phyloP scores from a whole-genome alignment of 2,329 filamentous ascomycete genomes.

The Lecanicillium sp. region DNA sequence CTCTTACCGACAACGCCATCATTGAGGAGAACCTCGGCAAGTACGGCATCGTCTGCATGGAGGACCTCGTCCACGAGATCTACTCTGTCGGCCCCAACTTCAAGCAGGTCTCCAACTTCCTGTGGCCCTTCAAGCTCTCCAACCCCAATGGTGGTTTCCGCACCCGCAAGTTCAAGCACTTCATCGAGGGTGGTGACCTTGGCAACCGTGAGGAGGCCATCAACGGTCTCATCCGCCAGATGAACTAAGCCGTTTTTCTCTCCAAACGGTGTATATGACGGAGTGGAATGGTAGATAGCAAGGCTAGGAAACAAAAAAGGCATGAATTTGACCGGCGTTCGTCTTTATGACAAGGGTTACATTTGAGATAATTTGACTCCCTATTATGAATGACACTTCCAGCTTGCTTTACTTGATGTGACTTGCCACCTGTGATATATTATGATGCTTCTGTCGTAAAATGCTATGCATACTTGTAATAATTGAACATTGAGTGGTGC shows the following conservation, averaged over 20 bases:
- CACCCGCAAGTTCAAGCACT: constrained; percentile 97
- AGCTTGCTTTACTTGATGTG: constrained; percentile 20
- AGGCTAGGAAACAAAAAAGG: not conserved
- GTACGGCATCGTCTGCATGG: constrained; percentile 98
- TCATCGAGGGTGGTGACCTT: constrained; percentile 95
- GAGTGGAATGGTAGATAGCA: constrained; percentile 6
- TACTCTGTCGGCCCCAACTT: constrained; percentile 98
- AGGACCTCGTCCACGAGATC: constrained; percentile 99
- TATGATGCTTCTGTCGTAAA: not conserved
- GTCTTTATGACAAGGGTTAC: constrained; percentile 27
- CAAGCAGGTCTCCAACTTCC: constrained; percentile 99
- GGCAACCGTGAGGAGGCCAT: constrained; percentile 99
- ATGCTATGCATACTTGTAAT: constrained; percentile 2
- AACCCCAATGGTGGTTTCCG: constrained; percentile 97
- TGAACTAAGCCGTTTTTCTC: constrained; percentile 64
- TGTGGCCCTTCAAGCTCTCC: constrained; percentile 99
- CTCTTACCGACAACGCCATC: constrained; percentile 95
- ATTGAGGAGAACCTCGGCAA: constrained; percentile 95
- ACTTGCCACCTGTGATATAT: constrained; percentile 2
- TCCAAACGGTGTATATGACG: constrained; percentile 21
- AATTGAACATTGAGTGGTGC: constrained; percentile 6
- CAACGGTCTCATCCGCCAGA: constrained; percentile 91
- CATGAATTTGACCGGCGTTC: constrained; percentile 27
- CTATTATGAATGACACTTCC: constrained; percentile 29
- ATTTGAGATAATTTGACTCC: constrained; percentile 28